Conservation (phyloP, 495 filamentous ascomycete genomes). For the Hapsidospora chrysogenum region DNA sequence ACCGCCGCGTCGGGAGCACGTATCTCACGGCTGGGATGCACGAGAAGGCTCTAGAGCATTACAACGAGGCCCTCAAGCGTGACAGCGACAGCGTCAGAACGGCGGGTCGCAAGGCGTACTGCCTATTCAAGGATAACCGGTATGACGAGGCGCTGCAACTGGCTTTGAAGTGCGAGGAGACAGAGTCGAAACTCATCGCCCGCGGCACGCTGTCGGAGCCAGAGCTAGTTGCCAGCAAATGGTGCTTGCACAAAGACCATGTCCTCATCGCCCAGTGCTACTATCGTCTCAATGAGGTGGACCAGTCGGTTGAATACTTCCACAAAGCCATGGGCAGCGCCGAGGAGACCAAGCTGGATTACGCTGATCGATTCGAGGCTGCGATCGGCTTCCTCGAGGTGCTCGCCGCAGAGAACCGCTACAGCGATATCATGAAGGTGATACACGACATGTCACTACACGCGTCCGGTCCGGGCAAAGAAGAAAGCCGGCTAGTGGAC, state of each 20-base stretch:
- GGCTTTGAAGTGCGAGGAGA: slow-evolving; percentile 2
- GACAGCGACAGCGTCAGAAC: slow-evolving; percentile 1
- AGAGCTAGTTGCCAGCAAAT: background rate
- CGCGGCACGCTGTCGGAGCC: background rate
- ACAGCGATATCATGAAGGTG: slow-evolving; percentile 1
- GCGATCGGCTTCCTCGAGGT: slow-evolving; percentile 1
- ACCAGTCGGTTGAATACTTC: slow-evolving; percentile 1
- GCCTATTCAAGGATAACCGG: background rate
- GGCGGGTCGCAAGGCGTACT: slow-evolving; percentile 2
- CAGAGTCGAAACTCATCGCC: slow-evolving; percentile 1
- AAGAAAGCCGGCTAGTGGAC: background rate
- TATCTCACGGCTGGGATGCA: background rate
- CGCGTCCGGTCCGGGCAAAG: background rate
- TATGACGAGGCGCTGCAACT: slow-evolving; percentile 1
- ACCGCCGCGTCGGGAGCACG: slow-evolving; percentile 4
- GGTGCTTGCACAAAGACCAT: slow-evolving; percentile 4
- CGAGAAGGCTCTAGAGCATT: slow-evolving; percentile 2
- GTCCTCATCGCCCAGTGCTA: slow-evolving; percentile 1
- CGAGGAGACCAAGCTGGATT: background rate
- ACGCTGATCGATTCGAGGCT: slow-evolving; percentile 1
- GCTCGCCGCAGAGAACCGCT: slow-evolving; percentile 1
- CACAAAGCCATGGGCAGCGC: slow-evolving; percentile 3
- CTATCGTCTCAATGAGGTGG: background rate
- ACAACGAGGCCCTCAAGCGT: slow-evolving; percentile 2
- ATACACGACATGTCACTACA: slow-evolving; percentile 2